Conservation (phyloP, 305 asterid species). For the Fraxinus albicans region DNA sequence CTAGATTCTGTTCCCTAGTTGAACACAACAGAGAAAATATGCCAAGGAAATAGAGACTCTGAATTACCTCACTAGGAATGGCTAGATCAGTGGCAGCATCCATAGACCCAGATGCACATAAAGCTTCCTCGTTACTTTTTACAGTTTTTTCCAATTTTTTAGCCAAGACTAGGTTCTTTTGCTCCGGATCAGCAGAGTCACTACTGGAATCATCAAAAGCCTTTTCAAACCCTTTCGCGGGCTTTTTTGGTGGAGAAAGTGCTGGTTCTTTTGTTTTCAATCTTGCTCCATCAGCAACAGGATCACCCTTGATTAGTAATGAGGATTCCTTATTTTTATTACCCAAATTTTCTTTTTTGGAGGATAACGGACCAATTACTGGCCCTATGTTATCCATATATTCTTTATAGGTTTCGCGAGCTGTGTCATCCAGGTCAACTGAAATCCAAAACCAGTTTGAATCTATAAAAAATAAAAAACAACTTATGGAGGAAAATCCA, state of each 20-base stretch:
- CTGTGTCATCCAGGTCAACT: slow-evolving; percentile 53
- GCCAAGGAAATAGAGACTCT: slow-evolving; percentile 2
- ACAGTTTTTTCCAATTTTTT: slow-evolving; percentile 38
- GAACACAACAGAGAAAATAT: background rate
- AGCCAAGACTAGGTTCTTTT: slow-evolving; percentile 34
- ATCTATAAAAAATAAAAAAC: slow-evolving; percentile 4
- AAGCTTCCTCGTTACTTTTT: slow-evolving; percentile 40
- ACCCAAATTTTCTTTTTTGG: slow-evolving; percentile 34
- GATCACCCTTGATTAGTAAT: slow-evolving; percentile 45
- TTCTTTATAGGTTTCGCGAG: slow-evolving; percentile 45
- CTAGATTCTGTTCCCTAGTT: slow-evolving; percentile 7
- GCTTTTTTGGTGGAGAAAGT: slow-evolving; percentile 53
- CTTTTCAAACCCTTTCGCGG: slow-evolving; percentile 43
- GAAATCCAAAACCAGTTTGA: slow-evolving; percentile 33
- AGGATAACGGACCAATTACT: slow-evolving; percentile 40
- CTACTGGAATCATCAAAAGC: slow-evolving; percentile 49
- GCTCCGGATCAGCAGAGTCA: slow-evolving; percentile 47
- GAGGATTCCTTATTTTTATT: slow-evolving; percentile 46
- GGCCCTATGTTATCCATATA: slow-evolving; percentile 36
- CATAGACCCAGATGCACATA: slow-evolving; percentile 40
- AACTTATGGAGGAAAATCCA: slow-evolving; percentile 19
- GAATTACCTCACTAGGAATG: slow-evolving; percentile 79
- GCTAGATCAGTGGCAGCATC: slow-evolving; percentile 50
- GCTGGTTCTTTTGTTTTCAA: slow-evolving; percentile 44
- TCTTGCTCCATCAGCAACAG: slow-evolving; percentile 44